Conservation (phyloP, 2,329 filamentous ascomycete genomes). For the Aspergillus caelatus region DNA sequence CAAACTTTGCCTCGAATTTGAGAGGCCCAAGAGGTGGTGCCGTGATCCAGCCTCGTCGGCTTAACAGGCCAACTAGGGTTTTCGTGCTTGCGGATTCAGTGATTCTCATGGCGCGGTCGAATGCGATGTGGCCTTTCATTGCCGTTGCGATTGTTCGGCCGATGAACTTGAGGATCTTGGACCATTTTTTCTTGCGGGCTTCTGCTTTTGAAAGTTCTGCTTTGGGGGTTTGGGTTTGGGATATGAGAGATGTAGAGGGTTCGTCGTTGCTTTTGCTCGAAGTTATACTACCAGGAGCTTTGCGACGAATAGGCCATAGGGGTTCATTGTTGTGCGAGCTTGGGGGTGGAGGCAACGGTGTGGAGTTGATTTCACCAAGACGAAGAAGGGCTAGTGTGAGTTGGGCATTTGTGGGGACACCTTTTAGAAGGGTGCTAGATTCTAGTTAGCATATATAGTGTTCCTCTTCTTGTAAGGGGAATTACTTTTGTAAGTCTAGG, state of each 20-base stretch:
- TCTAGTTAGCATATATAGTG: background rate
- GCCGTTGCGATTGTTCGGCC: conserved; percentile 70
- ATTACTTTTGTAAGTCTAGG: conserved; percentile 68
- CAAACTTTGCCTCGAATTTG: conserved; percentile 72
- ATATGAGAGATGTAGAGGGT: background rate
- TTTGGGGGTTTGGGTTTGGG: conserved; percentile 1
- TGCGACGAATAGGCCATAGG: conserved; percentile 34
- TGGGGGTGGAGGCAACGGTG: conserved; percentile 70
- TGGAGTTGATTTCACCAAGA: conserved; percentile 78
- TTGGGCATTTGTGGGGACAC: conserved; percentile 84
- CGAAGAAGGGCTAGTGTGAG: conserved; percentile 79
- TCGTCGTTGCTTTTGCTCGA: conserved; percentile 56
- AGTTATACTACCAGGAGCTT: conserved; percentile 52
- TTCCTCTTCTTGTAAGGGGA: background rate
- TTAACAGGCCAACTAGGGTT: conserved; percentile 71
- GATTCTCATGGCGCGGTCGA: conserved; percentile 71
- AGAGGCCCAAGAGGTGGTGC: conserved; percentile 64
- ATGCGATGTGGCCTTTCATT: conserved; percentile 70
- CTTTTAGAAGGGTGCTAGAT: conserved; percentile 68
- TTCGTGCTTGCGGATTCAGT: conserved; percentile 65
- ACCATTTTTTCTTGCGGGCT: conserved; percentile 23
- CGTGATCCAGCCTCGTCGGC: conserved; percentile 43
- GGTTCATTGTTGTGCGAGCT: conserved; percentile 39
- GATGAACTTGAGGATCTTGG: conserved; percentile 65
- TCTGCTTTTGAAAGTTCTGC: conserved; percentile 5